Percentiles rank a stretch among this genome's conserved stretches.
Evolutionary conservation across 2,329 filamentous ascomycete species (phyloP).

Genomic region (Teratosphaeria pseudoeucalypti): DNA sequence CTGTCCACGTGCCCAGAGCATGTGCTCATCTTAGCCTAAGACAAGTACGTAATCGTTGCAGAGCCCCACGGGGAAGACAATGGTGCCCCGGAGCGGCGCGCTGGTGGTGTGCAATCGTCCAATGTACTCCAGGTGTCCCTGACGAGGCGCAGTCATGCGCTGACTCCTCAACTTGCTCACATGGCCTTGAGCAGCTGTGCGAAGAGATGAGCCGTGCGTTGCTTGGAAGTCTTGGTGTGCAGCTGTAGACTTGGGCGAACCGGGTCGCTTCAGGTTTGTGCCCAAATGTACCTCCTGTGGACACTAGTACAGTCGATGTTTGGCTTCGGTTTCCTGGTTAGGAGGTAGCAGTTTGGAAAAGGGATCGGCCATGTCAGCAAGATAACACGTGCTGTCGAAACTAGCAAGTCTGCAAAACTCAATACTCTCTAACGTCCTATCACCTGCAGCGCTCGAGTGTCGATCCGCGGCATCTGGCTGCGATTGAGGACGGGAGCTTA

Average conservation of each 20-base stretch:
- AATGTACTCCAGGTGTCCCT: not conserved
- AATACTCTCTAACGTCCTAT: not conserved
- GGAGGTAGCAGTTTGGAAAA: too few species aligned
- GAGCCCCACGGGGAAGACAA: too few species aligned
- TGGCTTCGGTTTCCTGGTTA: too few species aligned
- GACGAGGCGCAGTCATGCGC: not conserved
- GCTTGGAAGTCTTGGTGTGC: not conserved
- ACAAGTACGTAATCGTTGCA: too few species aligned
- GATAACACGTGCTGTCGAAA: not conserved
- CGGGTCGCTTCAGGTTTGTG: too few species aligned
- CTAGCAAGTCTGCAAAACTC: not conserved
- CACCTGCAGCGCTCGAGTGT: not conserved
- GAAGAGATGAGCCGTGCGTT: not conserved
- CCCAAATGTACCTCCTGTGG: too few species aligned
- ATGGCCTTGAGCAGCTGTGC: not conserved
- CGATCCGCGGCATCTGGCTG: not conserved
- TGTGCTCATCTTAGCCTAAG: too few species aligned
- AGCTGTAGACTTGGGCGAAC: not conserved
- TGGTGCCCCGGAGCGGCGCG: too few species aligned
- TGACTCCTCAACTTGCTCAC: not conserved
- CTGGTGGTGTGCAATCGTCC: too few species aligned
- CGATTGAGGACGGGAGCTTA: not conserved
- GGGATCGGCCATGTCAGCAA: not conserved
- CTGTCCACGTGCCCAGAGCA: not conserved
- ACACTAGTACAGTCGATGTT: too few species aligned